A percentile compares a stretch with the other conserved stretches of the same genome.
These are phyloP conservation scores for Paramecium tetraurelia DNA, from an alignment of 73 alveolate genomes.

Conservation along the genomic window DNA sequence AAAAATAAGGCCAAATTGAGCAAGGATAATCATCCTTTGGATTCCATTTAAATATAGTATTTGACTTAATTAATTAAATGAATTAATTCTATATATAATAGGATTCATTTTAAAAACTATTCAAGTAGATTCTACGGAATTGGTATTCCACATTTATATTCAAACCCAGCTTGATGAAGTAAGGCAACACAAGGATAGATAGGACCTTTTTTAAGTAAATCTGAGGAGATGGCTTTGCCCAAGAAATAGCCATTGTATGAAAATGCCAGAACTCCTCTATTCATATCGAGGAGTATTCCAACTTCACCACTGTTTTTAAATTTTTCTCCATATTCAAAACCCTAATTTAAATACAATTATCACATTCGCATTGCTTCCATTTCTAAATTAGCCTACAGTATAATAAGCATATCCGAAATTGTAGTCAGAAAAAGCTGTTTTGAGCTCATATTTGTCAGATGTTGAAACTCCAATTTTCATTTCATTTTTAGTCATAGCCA, in stretches of 20 bases:
- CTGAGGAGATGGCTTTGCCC: slow-evolving; percentile 68
- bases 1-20: not conserved
- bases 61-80: slow-evolving; percentile 20
- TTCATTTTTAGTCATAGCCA: slow-evolving; percentile 70
- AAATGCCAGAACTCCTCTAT: slow-evolving; percentile 70
- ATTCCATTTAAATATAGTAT: not conserved
- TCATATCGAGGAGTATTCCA: slow-evolving; percentile 75
- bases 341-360: not conserved
- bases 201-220: slow-evolving; percentile 64
- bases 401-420: slow-evolving; percentile 74
- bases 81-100: not conserved
- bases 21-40: not conserved
- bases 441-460: slow-evolving; percentile 33
- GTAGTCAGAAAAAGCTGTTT: slow-evolving; percentile 72
- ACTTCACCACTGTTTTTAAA: slow-evolving; percentile 69
- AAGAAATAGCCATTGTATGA: slow-evolving; percentile 65
- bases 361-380: slow-evolving; percentile 64
- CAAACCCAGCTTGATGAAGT: slow-evolving; percentile 73
- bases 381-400: slow-evolving; percentile 75
- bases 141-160: not conserved
- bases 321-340: slow-evolving; percentile 67
- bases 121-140: not conserved
- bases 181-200: slow-evolving; percentile 75
- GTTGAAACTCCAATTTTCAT: slow-evolving; percentile 71
- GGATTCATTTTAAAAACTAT: not conserved